These are phyloP conservation scores for Cutaneotrichosporon curvatum DNA, from an alignment of 1,284 basidiomycete genomes.

Conservation along the genomic window DNA sequence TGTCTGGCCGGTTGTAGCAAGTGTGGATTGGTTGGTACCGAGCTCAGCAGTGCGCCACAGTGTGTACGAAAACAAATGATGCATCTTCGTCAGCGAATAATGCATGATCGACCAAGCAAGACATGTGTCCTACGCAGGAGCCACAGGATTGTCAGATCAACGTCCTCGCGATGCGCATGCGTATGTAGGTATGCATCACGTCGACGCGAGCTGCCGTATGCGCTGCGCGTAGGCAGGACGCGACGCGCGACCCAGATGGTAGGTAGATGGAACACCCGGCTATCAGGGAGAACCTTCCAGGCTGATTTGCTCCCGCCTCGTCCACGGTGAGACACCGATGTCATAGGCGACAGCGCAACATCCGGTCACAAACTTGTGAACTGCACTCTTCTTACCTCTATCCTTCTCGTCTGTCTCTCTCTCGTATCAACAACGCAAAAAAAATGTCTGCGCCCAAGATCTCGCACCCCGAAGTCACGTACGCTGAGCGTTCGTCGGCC, in stretches of 20 bases:
- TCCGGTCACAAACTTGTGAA: neutral
- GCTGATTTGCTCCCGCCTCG: neutral
- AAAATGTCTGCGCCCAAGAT: conserved; percentile 33
- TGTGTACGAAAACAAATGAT: neutral
- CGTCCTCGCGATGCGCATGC: too few relatives aligned
- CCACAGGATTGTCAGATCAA: too few relatives aligned
- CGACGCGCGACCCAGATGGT: too few relatives aligned
- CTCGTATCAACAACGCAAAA: conserved; percentile 2
- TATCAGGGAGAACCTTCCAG: conserved; percentile 1
- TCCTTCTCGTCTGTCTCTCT: too few relatives aligned
- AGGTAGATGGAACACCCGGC: too few relatives aligned
- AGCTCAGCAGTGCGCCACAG: neutral
- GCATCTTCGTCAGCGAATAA: neutral
- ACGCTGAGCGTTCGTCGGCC: conserved; percentile 79
- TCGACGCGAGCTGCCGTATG: too few relatives aligned
- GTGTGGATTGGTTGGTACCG: too few relatives aligned
- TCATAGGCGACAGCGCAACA: neutral
- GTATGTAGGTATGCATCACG: too few relatives aligned
- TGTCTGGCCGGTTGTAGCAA: neutral
- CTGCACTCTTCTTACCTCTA: neutral
- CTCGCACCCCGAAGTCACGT: conserved; percentile 74
- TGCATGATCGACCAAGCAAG: too few relatives aligned
- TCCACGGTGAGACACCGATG: neutral
- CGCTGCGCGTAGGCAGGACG: too few relatives aligned
- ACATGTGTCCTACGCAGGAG: too few relatives aligned